Percentiles rank a stretch among this genome's conserved stretches.
Conservation (phyloP, 2,329 filamentous ascomycete species). For the Pseudocercospora cruenta region DNA sequence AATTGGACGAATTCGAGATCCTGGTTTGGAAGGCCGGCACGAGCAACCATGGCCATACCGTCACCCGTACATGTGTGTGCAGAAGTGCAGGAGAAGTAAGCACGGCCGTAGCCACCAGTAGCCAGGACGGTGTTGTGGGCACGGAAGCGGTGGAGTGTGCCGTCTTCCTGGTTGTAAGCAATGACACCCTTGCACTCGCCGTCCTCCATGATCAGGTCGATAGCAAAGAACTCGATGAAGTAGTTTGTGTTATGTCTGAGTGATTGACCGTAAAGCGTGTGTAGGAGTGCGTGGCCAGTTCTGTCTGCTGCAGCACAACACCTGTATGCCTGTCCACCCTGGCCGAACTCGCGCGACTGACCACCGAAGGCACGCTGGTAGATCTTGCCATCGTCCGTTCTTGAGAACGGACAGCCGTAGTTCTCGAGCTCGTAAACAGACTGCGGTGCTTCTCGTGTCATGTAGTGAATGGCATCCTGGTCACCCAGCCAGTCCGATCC, state of each 20-base stretch:
- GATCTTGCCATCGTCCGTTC: constrained; percentile 95
- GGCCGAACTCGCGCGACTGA: constrained; percentile 91
- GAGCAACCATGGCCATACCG: constrained; percentile 98
- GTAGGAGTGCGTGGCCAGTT: constrained; percentile 95
- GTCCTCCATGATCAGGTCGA: constrained; percentile 96
- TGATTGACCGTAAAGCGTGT: constrained; percentile 98
- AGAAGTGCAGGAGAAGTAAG: constrained; percentile 98
- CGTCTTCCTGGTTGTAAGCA: constrained; percentile 98
- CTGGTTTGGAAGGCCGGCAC: constrained; percentile 96
- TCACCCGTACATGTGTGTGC: constrained; percentile 99
- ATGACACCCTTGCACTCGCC: constrained; percentile 95
- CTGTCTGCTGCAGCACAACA: constrained; percentile 95
- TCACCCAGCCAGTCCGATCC: constrained; percentile 97
- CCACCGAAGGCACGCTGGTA: constrained; percentile 99
- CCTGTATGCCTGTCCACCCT: constrained; percentile 97
- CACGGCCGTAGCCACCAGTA: constrained; percentile 95
- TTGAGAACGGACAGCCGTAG: constrained; percentile 94
- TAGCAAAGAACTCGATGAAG: constrained; percentile 98
- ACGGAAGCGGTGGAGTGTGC: constrained; percentile 94
- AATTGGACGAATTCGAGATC: constrained; percentile 99
- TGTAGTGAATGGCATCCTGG: constrained; percentile 97
- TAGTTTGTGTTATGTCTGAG: constrained; percentile 98
- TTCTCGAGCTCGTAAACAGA: constrained; percentile 95
- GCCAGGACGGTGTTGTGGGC: constrained; percentile 96
- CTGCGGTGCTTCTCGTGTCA: constrained; percentile 90